Evolutionary conservation across 2,329 filamentous ascomycete genomes (phyloP).

Genomic region (Pleoardoris graminearum): DNA sequence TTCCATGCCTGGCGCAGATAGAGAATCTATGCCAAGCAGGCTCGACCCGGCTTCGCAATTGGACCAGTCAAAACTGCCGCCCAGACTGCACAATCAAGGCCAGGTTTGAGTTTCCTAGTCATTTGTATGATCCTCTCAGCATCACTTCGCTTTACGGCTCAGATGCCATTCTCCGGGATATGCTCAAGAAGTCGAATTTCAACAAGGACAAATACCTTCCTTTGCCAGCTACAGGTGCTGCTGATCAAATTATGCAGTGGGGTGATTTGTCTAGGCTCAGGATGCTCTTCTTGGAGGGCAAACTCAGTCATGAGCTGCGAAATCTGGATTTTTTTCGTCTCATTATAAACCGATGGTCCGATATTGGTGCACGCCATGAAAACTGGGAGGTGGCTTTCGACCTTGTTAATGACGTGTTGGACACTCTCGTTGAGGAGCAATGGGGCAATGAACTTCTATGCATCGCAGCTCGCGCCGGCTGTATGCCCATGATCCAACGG

Average conservation of each 20-base stretch:
- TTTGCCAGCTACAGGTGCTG: conserved; percentile 8
- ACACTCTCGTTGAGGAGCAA: conserved; percentile 9
- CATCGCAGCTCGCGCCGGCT: conserved; percentile 13
- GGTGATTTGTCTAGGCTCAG: conserved; percentile 13
- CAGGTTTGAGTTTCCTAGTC: conserved; percentile 15
- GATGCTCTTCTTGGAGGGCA: conserved; percentile 11
- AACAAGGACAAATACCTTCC: conserved; percentile 9
- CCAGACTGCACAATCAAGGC: conserved; percentile 13
- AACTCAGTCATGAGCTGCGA: conserved; percentile 10
- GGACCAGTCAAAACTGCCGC: conserved; percentile 13
- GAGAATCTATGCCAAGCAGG: conserved; percentile 13
- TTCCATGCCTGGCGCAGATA: conserved; percentile 11
- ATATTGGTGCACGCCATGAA: conserved; percentile 7
- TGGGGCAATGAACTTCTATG: conserved; percentile 14
- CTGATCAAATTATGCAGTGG: conserved; percentile 16
- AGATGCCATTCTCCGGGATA: conserved; percentile 10
- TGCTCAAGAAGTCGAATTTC: conserved; percentile 13
- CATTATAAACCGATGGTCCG: conserved; percentile 7
- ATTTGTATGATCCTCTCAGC: conserved; percentile 14
- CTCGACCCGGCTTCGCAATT: conserved; percentile 15
- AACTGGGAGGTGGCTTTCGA: conserved; percentile 10
- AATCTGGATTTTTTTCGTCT: conserved; percentile 14
- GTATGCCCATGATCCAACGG: conserved; percentile 9
- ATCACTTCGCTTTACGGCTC: conserved; percentile 12
- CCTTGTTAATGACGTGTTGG: conserved; percentile 10